Conservation (phyloP, 2,329 filamentous ascomycete species). For the Ceratocystiopsis sp. region DNA sequence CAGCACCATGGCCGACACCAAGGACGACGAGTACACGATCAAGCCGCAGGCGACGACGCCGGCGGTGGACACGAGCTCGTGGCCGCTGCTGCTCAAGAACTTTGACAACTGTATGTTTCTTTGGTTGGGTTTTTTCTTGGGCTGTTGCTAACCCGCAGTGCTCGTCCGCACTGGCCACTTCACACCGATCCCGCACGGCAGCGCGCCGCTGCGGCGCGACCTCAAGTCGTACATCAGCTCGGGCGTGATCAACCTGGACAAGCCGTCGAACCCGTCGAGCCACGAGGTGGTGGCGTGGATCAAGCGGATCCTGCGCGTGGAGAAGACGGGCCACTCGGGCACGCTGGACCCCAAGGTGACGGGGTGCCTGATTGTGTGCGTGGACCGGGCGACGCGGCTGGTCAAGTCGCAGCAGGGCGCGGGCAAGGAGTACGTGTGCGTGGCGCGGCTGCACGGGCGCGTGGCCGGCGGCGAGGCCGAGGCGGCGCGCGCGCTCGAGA, state of each 20-base stretch:
- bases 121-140: conserved; percentile 2
- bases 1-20: neutral
- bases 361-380: conserved; percentile 27
- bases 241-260: conserved; percentile 96
- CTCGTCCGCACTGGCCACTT: conserved; percentile 90
- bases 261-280: conserved; percentile 91
- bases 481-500: conserved; percentile 86
- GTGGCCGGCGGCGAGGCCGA: conserved; percentile 84
- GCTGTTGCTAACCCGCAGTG: conserved; percentile 34
- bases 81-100: conserved; percentile 91
- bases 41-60: conserved; percentile 77
- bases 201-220: conserved; percentile 80
- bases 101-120: conserved; percentile 68
- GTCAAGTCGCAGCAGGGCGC: conserved; percentile 98
- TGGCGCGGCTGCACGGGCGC: conserved; percentile 90
- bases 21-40: conserved; percentile 59
- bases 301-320: conserved; percentile 84
- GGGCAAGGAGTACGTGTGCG: conserved; percentile 96
- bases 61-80: conserved; percentile 67
- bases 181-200: conserved; percentile 88
- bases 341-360: conserved; percentile 96
- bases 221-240: conserved; percentile 94
- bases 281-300: conserved; percentile 99
- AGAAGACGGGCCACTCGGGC: conserved; percentile 96
- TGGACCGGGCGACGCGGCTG: conserved; percentile 90